Conservation (phyloP, 1,284 basidiomycete species). For the Heterobasidion irregulare region DNA sequence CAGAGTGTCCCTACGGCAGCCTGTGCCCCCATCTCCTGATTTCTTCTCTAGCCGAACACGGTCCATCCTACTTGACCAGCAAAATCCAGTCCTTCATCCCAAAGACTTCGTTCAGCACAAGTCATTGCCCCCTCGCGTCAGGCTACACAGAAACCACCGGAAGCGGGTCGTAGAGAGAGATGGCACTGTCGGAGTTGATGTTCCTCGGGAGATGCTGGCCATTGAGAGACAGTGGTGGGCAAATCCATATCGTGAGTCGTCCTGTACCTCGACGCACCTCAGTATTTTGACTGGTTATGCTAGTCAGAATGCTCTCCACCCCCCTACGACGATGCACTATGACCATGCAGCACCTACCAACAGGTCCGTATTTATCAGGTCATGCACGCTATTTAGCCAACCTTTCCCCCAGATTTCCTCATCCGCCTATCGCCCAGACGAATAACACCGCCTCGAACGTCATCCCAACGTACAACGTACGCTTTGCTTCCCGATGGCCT, state of each 20-base stretch:
- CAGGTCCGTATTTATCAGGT: constrained; percentile 30
- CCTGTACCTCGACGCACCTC: background rate
- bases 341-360: constrained; percentile 45
- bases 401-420: constrained; percentile 45
- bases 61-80: constrained; percentile 48
- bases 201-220: constrained; percentile 46
- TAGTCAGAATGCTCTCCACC: constrained; percentile 65
- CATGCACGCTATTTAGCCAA: constrained; percentile 1
- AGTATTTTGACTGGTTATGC: background rate
- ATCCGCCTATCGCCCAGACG: constrained; percentile 48
- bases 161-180: constrained; percentile 8
- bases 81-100: constrained; percentile 44
- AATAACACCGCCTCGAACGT: constrained; percentile 22
- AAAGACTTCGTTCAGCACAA: constrained; percentile 45
- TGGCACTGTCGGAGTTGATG: constrained; percentile 21
- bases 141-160: constrained; percentile 17
- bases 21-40: constrained; percentile 30
- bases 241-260: constrained; percentile 59
- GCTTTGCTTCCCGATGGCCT: constrained; percentile 57
- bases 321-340: constrained; percentile 49
- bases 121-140: constrained; percentile 39
- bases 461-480: constrained; percentile 3
- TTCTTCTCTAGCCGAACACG: constrained; percentile 34
- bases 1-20: constrained; percentile 11
- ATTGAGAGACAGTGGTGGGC: constrained; percentile 61